A percentile compares a stretch with the other conserved stretches of the same genome.
Conservation (phyloP, 1,284 basidiomycete species). For the Cutaneotrichosporon sp. region DNA sequence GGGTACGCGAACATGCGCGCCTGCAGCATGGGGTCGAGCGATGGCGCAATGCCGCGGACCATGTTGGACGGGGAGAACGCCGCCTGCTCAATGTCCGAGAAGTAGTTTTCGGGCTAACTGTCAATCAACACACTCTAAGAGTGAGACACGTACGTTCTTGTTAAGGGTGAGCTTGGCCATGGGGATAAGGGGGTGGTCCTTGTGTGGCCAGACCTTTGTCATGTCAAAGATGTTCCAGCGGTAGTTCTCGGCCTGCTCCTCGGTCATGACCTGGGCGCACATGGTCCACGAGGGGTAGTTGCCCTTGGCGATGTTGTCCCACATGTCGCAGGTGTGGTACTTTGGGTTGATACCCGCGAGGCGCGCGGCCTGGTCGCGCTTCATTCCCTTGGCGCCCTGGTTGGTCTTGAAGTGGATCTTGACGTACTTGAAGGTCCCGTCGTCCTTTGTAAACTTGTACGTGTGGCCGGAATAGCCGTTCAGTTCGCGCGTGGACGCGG, state of each 20-base stretch:
- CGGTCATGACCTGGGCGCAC: slow-evolving; percentile 64
- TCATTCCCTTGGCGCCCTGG: slow-evolving; percentile 66
- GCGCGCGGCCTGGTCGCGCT: slow-evolving; percentile 37
- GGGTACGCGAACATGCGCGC: slow-evolving; percentile 91
- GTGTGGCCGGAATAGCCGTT: slow-evolving; percentile 61
- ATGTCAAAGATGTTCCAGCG: slow-evolving; percentile 71
- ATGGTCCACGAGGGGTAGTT: slow-evolving; percentile 68
- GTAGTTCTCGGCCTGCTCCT: slow-evolving; percentile 56
- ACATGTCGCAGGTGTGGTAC: slow-evolving; percentile 72
- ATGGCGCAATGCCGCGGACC: slow-evolving; percentile 79
- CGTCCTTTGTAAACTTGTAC: slow-evolving; percentile 55
- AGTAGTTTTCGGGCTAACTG: slow-evolving; percentile 50
- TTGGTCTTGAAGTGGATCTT: slow-evolving; percentile 79
- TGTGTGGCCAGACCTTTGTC: slow-evolving; percentile 76
- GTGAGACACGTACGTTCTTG: slow-evolving; percentile 55
- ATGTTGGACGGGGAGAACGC: slow-evolving; percentile 64
- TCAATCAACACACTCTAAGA: not conserved
- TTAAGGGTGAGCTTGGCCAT: slow-evolving; percentile 72
- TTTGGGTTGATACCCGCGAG: slow-evolving; percentile 48
- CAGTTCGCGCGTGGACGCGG: slow-evolving; percentile 77
- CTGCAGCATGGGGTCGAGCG: slow-evolving; percentile 84
- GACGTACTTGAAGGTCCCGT: slow-evolving; percentile 60
- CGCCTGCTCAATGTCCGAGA: slow-evolving; percentile 73
- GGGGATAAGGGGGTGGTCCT: slow-evolving; percentile 65
- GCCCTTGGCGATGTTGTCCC: slow-evolving; percentile 59